Percentiles rank a stretch among this genome's conserved stretches.
phyloP scores from a whole-genome alignment of 306 rosid species.

The Sicyos baderoa region DNA sequence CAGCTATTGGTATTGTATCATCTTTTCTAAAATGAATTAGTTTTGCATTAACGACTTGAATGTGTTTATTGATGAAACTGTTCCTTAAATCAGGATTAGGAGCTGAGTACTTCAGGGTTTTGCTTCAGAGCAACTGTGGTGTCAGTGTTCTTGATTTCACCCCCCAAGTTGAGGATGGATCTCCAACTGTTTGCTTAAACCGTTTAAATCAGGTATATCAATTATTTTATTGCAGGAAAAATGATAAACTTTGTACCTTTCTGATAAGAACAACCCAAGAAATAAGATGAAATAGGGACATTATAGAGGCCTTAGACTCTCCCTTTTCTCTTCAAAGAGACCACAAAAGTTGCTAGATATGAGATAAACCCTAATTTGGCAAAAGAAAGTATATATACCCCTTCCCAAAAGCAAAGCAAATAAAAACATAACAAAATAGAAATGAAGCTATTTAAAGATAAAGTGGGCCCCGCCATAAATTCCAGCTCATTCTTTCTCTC shows the following conservation, averaged over 20 bases:
- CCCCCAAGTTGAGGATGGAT: constrained; percentile 58
- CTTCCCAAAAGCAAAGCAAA: no score
- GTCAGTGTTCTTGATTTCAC: constrained; percentile 83
- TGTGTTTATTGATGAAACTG: constrained; percentile 5
- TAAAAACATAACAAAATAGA: no score
- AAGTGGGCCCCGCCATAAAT: no score
- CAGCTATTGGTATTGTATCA: constrained; percentile 65
- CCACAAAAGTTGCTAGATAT: no score
- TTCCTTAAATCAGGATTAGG: constrained; percentile 50
- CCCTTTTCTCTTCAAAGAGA: no score
- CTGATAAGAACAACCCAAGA: no score
- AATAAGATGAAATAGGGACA: no score
- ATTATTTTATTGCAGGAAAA: neutral
- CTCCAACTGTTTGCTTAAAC: constrained; percentile 69
- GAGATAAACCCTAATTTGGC: no score
- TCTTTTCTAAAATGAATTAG: constrained; percentile 18
- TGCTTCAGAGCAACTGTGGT: constrained; percentile 95
- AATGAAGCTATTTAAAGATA: no score
- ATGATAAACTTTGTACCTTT: neutral
- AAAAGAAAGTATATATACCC: no score
- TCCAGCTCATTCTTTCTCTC: no score
- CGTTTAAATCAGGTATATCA: constrained; percentile 76
- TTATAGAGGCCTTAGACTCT: no score
- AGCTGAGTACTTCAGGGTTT: constrained; percentile 66
- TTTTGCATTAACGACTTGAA: constrained; percentile 14